A percentile compares a stretch with the other conserved stretches of the same genome.
phyloP scores from a whole-genome alignment of 129 eudicot genomes.

The Cynara cardunculus region DNA sequence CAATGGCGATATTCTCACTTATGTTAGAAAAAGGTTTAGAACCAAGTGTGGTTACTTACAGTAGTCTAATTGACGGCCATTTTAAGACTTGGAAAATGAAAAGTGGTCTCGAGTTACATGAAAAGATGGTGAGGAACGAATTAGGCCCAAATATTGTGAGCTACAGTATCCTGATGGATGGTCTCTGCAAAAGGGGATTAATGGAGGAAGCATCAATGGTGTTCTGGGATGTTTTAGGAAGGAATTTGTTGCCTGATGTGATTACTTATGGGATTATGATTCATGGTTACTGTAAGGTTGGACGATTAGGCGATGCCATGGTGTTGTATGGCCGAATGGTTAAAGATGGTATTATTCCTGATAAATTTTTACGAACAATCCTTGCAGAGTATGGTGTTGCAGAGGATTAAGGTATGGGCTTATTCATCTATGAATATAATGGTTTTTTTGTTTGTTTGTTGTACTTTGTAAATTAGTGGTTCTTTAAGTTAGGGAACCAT shows the following conservation, averaged over 20 bases:
- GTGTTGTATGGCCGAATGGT: slow-evolving; percentile 43
- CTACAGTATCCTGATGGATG: slow-evolving; percentile 67
- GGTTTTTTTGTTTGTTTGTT: neutral
- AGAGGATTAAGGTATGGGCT: slow-evolving; percentile 12
- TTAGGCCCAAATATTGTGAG: slow-evolving; percentile 59
- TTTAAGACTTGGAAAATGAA: slow-evolving; percentile 32
- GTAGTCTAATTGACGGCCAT: slow-evolving; percentile 60
- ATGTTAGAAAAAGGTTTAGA: slow-evolving; percentile 44
- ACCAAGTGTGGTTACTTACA: slow-evolving; percentile 65
- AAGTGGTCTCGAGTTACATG: slow-evolving; percentile 48
- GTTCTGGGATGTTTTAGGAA: slow-evolving; percentile 37
- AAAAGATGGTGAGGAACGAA: slow-evolving; percentile 45
- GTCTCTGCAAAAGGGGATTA: slow-evolving; percentile 59
- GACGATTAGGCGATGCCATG: slow-evolving; percentile 44
- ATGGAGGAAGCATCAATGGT: slow-evolving; percentile 49
- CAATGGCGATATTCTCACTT: slow-evolving; percentile 39
- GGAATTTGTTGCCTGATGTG: slow-evolving; percentile 50
- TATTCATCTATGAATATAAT: slow-evolving; percentile 2
- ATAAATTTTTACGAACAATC: slow-evolving; percentile 31
- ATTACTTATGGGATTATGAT: slow-evolving; percentile 58
- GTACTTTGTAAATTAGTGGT: neutral
- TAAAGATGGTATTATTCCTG: slow-evolving; percentile 46
- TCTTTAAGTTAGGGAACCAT: neutral
- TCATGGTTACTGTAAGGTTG: slow-evolving; percentile 55
- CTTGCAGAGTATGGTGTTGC: slow-evolving; percentile 37